Percentiles rank a stretch among this genome's conserved stretches.
Conservation (phyloP, 805 yeast genomes). For the Cyberlindnera euphorbiae region DNA sequence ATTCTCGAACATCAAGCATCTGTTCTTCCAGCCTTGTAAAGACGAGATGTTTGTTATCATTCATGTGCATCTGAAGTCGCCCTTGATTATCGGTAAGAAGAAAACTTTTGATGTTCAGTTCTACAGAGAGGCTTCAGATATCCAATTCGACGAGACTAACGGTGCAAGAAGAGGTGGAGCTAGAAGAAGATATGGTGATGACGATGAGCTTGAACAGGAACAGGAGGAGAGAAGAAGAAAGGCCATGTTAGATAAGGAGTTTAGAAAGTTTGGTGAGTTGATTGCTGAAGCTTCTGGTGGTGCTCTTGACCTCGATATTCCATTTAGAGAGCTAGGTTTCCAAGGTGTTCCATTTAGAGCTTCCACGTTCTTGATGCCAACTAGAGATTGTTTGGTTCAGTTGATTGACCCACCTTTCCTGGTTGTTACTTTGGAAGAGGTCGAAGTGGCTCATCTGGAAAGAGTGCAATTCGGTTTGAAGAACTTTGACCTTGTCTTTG, state of each 20-base stretch:
- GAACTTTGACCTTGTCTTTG: constrained; percentile 95
- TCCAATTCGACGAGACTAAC: constrained; percentile 95
- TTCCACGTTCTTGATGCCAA: constrained; percentile 91
- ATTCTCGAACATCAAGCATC: constrained; percentile 85
- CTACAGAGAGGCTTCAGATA: constrained; percentile 94
- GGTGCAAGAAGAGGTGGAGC: constrained; percentile 67
- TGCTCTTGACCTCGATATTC: constrained; percentile 81
- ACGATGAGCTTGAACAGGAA: constrained; percentile 96
- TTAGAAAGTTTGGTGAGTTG: constrained; percentile 80
- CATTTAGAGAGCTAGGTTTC: constrained; percentile 94
- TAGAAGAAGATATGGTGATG: constrained; percentile 84
- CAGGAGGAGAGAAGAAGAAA: constrained; percentile 96
- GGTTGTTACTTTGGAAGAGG: constrained; percentile 85
- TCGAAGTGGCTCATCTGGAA: constrained; percentile 92
- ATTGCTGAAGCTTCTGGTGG: constrained; percentile 88
- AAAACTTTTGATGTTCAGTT: constrained; percentile 94
- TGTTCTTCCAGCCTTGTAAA: constrained; percentile 94
- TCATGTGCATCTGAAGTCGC: constrained; percentile 88
- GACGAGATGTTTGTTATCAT: constrained; percentile 90
- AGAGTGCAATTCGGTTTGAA: constrained; percentile 96
- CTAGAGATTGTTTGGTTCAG: constrained; percentile 94
- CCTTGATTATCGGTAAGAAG: constrained; percentile 92
- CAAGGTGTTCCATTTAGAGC: constrained; percentile 96
- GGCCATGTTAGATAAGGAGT: constrained; percentile 86
- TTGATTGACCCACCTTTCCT: constrained; percentile 91